Percentiles rank a stretch among this genome's conserved stretches.
These are phyloP conservation scores for Lachancea meyersii DNA, from an alignment of 805 yeast species.

Conservation along the genomic window DNA sequence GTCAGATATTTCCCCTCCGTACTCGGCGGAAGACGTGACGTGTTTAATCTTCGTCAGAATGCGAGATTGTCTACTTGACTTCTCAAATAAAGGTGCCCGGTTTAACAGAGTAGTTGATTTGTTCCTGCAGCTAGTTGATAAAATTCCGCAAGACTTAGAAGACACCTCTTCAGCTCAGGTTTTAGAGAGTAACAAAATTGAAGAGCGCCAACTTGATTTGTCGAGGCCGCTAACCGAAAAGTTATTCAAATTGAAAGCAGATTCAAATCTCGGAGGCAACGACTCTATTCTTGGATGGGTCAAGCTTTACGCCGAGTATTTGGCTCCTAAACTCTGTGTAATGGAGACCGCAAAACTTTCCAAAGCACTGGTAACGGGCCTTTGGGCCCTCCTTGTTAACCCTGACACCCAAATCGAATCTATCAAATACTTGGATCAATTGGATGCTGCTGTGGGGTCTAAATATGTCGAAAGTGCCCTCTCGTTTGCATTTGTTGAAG, in stretches of 20 bases:
- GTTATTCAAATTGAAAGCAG: slow-evolving; percentile 16
- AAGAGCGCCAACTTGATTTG: slow-evolving; percentile 31
- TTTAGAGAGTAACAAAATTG: not conserved
- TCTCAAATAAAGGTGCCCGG: slow-evolving; percentile 16
- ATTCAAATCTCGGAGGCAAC: slow-evolving; percentile 10
- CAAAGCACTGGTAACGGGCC: slow-evolving; percentile 31
- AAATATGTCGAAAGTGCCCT: slow-evolving; percentile 69
- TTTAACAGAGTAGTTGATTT: slow-evolving; percentile 34
- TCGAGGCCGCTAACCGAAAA: slow-evolving; percentile 30
- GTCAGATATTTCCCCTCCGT: slow-evolving; percentile 34
- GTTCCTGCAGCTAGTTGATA: slow-evolving; percentile 36
- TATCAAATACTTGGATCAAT: slow-evolving; percentile 54
- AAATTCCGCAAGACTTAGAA: slow-evolving; percentile 37
- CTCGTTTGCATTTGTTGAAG: slow-evolving; percentile 45
- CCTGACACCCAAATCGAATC: slow-evolving; percentile 61
- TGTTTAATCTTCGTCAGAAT: slow-evolving; percentile 34
- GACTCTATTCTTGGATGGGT: slow-evolving; percentile 27
- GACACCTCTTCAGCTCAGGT: not conserved
- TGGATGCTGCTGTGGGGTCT: slow-evolving; percentile 48
- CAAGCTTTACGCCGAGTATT: slow-evolving; percentile 27
- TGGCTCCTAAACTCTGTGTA: slow-evolving; percentile 24
- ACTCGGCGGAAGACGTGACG: slow-evolving; percentile 40
- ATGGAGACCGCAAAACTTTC: slow-evolving; percentile 21
- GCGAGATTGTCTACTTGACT: slow-evolving; percentile 23
- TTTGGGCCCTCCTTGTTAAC: slow-evolving; percentile 52